These are phyloP conservation scores for Neocucurbitaria cava DNA, from an alignment of 2,329 filamentous ascomycete species.

Conservation along the genomic window DNA sequence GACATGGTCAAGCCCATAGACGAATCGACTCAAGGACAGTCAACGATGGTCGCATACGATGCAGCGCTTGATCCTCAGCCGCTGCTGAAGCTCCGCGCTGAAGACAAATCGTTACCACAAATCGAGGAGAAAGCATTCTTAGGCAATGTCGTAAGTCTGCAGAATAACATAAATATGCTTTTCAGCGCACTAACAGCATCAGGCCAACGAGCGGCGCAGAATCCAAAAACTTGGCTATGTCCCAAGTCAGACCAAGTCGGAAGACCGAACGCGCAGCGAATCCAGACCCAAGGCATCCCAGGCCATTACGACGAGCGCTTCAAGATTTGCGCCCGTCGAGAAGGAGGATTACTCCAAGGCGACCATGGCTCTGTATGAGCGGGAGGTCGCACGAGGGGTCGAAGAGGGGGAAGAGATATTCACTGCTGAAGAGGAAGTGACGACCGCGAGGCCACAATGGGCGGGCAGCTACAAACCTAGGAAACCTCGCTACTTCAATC, in stretches of 20 bases:
- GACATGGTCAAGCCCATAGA: constrained; percentile 46
- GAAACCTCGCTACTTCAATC: constrained; percentile 96
- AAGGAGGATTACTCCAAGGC: constrained; percentile 86
- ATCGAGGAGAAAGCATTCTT: constrained; percentile 67
- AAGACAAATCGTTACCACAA: constrained; percentile 67
- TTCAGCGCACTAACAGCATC: constrained; percentile 31
- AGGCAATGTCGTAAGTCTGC: constrained; percentile 57
- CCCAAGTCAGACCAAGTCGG: constrained; percentile 60
- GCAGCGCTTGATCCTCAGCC: constrained; percentile 68
- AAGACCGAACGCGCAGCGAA: constrained; percentile 35
- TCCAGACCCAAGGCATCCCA: constrained; percentile 46
- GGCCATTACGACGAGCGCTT: constrained; percentile 62
- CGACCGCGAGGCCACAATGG: constrained; percentile 74
- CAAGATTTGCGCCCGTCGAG: constrained; percentile 71
- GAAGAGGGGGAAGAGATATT: constrained; percentile 97
- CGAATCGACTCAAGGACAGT: constrained; percentile 1
- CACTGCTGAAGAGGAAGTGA: constrained; percentile 83
- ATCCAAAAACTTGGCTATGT: constrained; percentile 71
- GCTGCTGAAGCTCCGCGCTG: constrained; percentile 66
- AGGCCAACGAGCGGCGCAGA: constrained; percentile 63
- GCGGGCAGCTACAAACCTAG: constrained; percentile 83
- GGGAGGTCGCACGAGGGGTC: constrained; percentile 93
- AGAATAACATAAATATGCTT: constrained; percentile 2
- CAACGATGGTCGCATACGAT: constrained; percentile 40
- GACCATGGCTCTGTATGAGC: constrained; percentile 87